Evolutionary conservation across 2,329 filamentous ascomycete species (phyloP), one percentile per base, ranked within the genome.

Genomic region (Coniochaeta hoffmannii): DNA sequence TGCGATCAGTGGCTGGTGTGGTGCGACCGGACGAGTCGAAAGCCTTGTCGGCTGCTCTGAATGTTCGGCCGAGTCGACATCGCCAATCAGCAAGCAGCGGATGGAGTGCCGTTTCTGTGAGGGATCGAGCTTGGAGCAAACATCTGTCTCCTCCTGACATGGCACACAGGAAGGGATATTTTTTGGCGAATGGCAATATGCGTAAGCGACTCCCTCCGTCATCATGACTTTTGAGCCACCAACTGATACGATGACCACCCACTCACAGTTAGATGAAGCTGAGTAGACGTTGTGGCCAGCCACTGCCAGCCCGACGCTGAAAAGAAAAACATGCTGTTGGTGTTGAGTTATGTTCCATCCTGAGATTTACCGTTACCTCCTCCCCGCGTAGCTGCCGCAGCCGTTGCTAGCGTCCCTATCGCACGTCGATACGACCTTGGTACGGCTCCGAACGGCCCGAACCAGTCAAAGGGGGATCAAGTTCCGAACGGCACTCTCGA

Each of bases 121-220:
- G 41, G n/a, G 41, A 46, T 28, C 41, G 41, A n/a, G 24, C 10
- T 46, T 46, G 41, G 26, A 46, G 41, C 41, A 46, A 28, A 46
- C 41, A 24, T 46, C 2, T 7, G 22, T 28, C 9, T 44, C 14
- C 9, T 10, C 22, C 36, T 12, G 12, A 41, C 36, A 41, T 41
- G 36, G n/a, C n/a, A 46, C 41, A 46, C 22, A 46, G 41, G 19
- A 46, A 46, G 41, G 41, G 41, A 46, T 46, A 36, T 36, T 41
- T 46, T 46, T 46, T 28, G 41, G 41, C 41, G 19, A 26, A 28
- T 28, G 19, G 24, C n/a, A 22, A 46, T 28, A 46, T 26, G 41
- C 41, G 22, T 46, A 12, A 46, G 22, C 17, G 36, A 28, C 22
- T 12, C n/a, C 19, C 22, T 46, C 41, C 12, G 41, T 26, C 41